Base-by-base conservation (phyloP, 1,284 basidiomycete species). In the Testicularia cyperi region DNA sequence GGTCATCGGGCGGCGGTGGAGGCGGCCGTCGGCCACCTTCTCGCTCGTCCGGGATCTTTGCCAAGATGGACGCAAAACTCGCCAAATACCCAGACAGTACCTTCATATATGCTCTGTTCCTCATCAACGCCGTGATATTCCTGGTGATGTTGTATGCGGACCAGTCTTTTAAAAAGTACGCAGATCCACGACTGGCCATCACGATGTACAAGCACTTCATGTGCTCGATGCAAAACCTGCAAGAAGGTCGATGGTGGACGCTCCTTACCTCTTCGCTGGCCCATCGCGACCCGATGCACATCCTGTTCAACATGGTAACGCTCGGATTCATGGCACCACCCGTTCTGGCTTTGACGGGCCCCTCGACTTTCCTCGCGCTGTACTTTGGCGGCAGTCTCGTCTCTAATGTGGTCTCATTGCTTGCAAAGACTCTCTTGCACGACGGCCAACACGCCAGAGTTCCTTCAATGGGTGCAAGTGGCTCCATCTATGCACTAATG, bases 171-270 rank as follows among this genome's bases (percentile, higher is more conserved):
- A 28, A 19, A 5, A 40, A 78, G 81, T n/a, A 83, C 78, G 52
- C 78, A 9, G 83, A 90, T 67, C 71, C 80, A 0, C 77, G 80
- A 5, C 70, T 83, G 4, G 78, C 82, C 46, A 46, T 75, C 14
- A 86, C 82, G 79, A 84, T 92, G 83, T 61, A 76, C 9, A 72
- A 84, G 28, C 86, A 92, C 77, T 91, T 92, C 71, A 81, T 83
- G 28, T 68, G 78, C 4, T 77, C 73, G 27, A 70, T 83, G 79
- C 69, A 77, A 10, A 92, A 91, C 75, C 69, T 92, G 16, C 76
- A 78, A 1, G 78, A 81, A 6, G 89, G 89, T 6, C 81, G 89
- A 76, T 73, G 87, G 87, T 92, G 89, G 87, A 90, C 88, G 0
- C 77, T 88, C 21, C 55, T 92, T 16, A 90, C 90, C 86, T 44